Evolutionary conservation across 805 yeast species (phyloP).

Genomic region (Naumovozyma dairenensis): DNA sequence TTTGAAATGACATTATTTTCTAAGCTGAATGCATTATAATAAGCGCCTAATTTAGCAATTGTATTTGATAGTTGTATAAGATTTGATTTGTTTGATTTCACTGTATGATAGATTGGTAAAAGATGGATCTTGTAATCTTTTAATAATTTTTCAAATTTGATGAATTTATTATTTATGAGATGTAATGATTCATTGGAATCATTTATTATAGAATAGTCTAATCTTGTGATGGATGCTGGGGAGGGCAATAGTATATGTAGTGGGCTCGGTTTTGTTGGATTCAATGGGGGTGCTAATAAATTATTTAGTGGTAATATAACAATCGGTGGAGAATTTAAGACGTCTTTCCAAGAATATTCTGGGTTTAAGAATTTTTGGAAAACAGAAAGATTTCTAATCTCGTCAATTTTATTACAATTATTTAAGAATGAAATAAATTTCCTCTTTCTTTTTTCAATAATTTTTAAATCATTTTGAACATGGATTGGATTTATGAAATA

Average conservation of each 20-base stretch:
- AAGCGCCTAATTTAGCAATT: constrained; percentile 69
- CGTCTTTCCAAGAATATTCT: constrained; percentile 75
- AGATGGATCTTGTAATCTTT: constrained; percentile 25
- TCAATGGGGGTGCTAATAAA: constrained; percentile 50
- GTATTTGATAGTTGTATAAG: constrained; percentile 51
- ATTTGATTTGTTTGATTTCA: constrained; percentile 25
- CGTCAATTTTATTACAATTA: constrained; percentile 52
- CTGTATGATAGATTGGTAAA: constrained; percentile 20
- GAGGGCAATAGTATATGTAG: constrained; percentile 55
- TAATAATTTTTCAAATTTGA: constrained; percentile 31
- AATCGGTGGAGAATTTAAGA: constrained; percentile 45
- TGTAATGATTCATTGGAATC: constrained; percentile 1
- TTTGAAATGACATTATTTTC: constrained; percentile 47
- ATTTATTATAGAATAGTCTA: constrained; percentile 14
- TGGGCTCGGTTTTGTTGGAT: constrained; percentile 47
- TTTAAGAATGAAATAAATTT: constrained; percentile 69
- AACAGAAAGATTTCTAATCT: constrained; percentile 48
- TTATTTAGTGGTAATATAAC: constrained; percentile 42
- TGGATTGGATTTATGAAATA: constrained; percentile 36
- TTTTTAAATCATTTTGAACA: constrained; percentile 35
- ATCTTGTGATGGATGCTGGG: constrained; percentile 39
- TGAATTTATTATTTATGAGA: constrained; percentile 3
- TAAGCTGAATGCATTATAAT: constrained; percentile 49
- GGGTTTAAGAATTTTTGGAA: constrained; percentile 80
- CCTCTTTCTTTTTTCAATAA: constrained; percentile 61